Conservation (phyloP, 352 stramenopile species). For the Globisporangium abappressorium region DNA sequence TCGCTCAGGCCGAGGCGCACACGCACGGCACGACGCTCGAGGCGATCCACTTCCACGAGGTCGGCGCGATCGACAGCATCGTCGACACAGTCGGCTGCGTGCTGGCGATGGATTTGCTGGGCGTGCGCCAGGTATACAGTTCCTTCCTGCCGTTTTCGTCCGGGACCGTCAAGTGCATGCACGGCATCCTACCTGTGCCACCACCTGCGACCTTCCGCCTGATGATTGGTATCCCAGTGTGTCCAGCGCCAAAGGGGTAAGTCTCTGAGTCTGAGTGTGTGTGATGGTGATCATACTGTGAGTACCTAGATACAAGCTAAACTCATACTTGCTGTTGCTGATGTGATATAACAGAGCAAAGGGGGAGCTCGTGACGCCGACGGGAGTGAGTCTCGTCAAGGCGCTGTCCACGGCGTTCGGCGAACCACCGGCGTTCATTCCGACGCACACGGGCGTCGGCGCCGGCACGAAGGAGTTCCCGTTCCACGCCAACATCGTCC, state of each 20-base stretch:
- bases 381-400: slow-evolving; percentile 93
- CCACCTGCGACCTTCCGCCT: slow-evolving; percentile 93
- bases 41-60: slow-evolving; percentile 97
- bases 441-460: slow-evolving; percentile 71
- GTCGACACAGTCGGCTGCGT: slow-evolving; percentile 95
- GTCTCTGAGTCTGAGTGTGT: background rate
- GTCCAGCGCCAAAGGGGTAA: slow-evolving; percentile 85
- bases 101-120: slow-evolving; percentile 90
- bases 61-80: slow-evolving; percentile 97
- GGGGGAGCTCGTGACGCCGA: slow-evolving; percentile 96
- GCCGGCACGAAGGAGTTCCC: slow-evolving; percentile 90
- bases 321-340: background rate
- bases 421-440: slow-evolving; percentile 72
- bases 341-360: slow-evolving; percentile 33
- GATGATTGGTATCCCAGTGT: slow-evolving; percentile 93
- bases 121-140: slow-evolving; percentile 85
- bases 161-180: slow-evolving; percentile 92
- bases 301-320: background rate
- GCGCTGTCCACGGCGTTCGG: slow-evolving; percentile 74
- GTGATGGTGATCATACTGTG: background rate
- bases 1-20: slow-evolving; percentile 92
- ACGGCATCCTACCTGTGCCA: slow-evolving; percentile 95
- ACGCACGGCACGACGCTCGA: slow-evolving; percentile 93
- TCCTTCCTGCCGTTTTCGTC: slow-evolving; percentile 88
- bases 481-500: slow-evolving; percentile 89